Conservation (phyloP, 345 rosid genomes). For the Eucalyptus victrix region DNA sequence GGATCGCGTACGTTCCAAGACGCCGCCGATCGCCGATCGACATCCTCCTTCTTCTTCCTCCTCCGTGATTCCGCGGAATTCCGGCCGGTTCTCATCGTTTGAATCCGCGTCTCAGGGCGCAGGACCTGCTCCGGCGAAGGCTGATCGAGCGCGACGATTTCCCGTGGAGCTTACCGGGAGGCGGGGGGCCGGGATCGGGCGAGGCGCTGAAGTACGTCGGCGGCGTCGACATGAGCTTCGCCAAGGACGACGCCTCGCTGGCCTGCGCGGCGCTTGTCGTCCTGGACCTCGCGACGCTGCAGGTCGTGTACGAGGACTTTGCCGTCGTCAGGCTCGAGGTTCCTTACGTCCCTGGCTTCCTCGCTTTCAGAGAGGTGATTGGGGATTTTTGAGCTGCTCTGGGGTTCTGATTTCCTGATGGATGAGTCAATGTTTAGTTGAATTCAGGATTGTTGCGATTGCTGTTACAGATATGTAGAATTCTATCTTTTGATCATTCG, state of each 20-base stretch:
- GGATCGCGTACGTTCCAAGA: slow-evolving; percentile 10
- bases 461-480: neutral
- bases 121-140: slow-evolving; percentile 42
- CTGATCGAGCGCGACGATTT: slow-evolving; percentile 57
- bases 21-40: neutral
- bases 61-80: neutral
- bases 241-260: slow-evolving; percentile 42
- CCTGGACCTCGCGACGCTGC: slow-evolving; percentile 34
- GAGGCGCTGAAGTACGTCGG: slow-evolving; percentile 57
- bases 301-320: slow-evolving; percentile 41
- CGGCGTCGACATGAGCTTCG: slow-evolving; percentile 85
- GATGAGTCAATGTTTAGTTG: neutral
- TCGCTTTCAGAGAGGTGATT: slow-evolving; percentile 80
- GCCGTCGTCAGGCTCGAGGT: slow-evolving; percentile 30
- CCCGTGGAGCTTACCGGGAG: slow-evolving; percentile 34
- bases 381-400: neutral
- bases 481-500: neutral
- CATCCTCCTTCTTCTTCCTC: neutral
- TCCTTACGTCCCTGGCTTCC: slow-evolving; percentile 80
- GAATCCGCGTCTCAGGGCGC: slow-evolving; percentile 29
- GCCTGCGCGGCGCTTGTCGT: slow-evolving; percentile 77
- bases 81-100: neutral
- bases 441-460: neutral
- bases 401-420: neutral
- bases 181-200: neutral